Percentiles rank a stretch among this genome's conserved stretches.
Conservation (phyloP, 1,139 yeast genomes). For the Suhomyces taliae region DNA sequence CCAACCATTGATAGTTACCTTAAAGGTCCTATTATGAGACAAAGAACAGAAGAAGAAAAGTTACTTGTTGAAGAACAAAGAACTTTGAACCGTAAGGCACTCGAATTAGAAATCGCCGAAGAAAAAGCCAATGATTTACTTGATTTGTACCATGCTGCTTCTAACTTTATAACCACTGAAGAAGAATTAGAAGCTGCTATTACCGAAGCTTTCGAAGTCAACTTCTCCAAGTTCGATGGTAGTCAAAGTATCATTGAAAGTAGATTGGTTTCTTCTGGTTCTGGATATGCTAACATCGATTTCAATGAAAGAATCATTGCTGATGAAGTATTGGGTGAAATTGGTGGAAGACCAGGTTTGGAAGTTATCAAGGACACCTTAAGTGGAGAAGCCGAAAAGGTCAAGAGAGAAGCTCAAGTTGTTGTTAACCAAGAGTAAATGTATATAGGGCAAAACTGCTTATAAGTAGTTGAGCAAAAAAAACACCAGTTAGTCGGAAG, state of each 20-base stretch:
- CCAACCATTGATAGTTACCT: slow-evolving; percentile 77
- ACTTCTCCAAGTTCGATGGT: slow-evolving; percentile 38
- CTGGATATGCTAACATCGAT: slow-evolving; percentile 28
- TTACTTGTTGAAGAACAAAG: slow-evolving; percentile 34
- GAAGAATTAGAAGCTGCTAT: slow-evolving; percentile 59
- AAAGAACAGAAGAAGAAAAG: slow-evolving; percentile 69
- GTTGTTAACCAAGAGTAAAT: slow-evolving; percentile 21
- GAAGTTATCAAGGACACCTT: slow-evolving; percentile 26
- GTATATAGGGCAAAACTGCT: slow-evolving; percentile 1
- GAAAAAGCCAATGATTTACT: slow-evolving; percentile 57
- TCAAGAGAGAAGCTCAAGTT: slow-evolving; percentile 39
- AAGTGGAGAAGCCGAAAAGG: slow-evolving; percentile 31
- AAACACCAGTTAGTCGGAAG: neutral
- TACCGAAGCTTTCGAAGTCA: slow-evolving; percentile 54
- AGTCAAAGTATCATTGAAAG: slow-evolving; percentile 36
- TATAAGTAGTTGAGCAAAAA: neutral
- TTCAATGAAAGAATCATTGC: slow-evolving; percentile 35
- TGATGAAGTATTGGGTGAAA: slow-evolving; percentile 32
- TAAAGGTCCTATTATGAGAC: slow-evolving; percentile 68
- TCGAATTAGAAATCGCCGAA: slow-evolving; percentile 36
- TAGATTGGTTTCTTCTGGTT: slow-evolving; percentile 35
- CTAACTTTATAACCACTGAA: slow-evolving; percentile 64
- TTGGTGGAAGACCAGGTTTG: slow-evolving; percentile 35
- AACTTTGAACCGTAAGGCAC: slow-evolving; percentile 33
- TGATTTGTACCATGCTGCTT: slow-evolving; percentile 70